Percentiles rank a stretch among this genome's conserved stretches.
These are phyloP conservation scores for barley (Hordeum vulgare) DNA, from an alignment of 176 grass and related monocot genomes.

Conservation along the genomic window DNA sequence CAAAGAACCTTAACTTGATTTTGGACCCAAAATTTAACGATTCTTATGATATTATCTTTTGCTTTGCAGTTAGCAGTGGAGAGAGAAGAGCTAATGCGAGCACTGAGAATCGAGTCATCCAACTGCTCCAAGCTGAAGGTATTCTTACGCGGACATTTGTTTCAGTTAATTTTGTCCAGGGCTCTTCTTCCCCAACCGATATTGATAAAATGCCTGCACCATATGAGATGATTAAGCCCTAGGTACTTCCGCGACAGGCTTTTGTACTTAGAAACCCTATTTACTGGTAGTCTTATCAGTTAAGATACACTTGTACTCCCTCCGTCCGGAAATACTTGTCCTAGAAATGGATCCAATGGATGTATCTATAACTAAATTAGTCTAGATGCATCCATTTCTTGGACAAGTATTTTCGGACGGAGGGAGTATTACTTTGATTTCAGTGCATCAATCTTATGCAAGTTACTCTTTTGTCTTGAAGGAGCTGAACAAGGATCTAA, in stretches of 20 bases:
- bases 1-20: background rate
- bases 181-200: background rate
- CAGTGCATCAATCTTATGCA: constrained; percentile 15
- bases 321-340: too few species aligned
- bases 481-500: constrained; percentile 91
- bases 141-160: constrained; percentile 17
- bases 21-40: background rate
- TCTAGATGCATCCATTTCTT: too few species aligned
- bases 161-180: background rate
- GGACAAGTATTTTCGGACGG: too few species aligned
- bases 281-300: background rate
- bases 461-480: constrained; percentile 30
- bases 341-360: too few species aligned
- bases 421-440: constrained; percentile 13
- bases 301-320: background rate
- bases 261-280: background rate
- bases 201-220: constrained; percentile 9
- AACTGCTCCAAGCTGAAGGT: constrained; percentile 99
- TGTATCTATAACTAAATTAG: too few species aligned
- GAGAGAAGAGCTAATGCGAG: constrained; percentile 81
- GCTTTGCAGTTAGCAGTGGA: constrained; percentile 86
- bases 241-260: background rate
- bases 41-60: background rate
- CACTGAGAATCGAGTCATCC: constrained; percentile 86
- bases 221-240: background rate